Evolutionary conservation across 2,329 filamentous ascomycete genomes (phyloP).

Genomic region (Claviceps lovelessii): DNA sequence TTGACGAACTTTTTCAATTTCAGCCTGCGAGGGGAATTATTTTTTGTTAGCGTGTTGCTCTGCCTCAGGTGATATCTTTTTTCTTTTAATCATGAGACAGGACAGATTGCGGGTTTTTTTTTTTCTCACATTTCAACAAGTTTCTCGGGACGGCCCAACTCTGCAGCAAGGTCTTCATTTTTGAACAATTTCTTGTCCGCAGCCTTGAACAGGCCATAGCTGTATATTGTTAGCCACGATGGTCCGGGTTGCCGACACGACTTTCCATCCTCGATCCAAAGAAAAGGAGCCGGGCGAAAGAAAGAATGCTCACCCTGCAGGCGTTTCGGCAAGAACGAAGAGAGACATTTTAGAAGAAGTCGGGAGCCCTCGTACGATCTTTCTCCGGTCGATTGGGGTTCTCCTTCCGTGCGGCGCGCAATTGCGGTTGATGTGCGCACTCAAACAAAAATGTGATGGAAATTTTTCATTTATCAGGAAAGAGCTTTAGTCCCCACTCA

Average conservation of each 20-base stretch:
- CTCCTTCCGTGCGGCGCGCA: slow-evolving; percentile 23
- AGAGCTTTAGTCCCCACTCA: slow-evolving; percentile 22
- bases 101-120: no score
- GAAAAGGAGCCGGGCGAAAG: not conserved
- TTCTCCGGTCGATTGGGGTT: slow-evolving; percentile 19
- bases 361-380: slow-evolving; percentile 17
- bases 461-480: slow-evolving; percentile 26
- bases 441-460: slow-evolving; percentile 22
- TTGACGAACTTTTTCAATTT: slow-evolving; percentile 97
- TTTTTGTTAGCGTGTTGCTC: not conserved
- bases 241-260: not conserved
- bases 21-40: slow-evolving; percentile 38
- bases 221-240: slow-evolving; percentile 27
- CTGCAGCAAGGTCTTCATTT: slow-evolving; percentile 61
- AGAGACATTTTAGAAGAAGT: slow-evolving; percentile 53
- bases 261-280: not conserved
- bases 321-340: slow-evolving; percentile 88
- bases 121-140: slow-evolving; percentile 70
- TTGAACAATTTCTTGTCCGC: slow-evolving; percentile 97
- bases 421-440: slow-evolving; percentile 23
- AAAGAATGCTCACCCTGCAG: slow-evolving; percentile 48
- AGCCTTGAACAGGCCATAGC: slow-evolving; percentile 96
- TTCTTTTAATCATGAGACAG: not conserved
- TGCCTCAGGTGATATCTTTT: not conserved
- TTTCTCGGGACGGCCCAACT: slow-evolving; percentile 68